These are phyloP conservation scores for Cryptococcus wingfieldii DNA, from an alignment of 1,284 basidiomycete species.

Conservation along the genomic window DNA sequence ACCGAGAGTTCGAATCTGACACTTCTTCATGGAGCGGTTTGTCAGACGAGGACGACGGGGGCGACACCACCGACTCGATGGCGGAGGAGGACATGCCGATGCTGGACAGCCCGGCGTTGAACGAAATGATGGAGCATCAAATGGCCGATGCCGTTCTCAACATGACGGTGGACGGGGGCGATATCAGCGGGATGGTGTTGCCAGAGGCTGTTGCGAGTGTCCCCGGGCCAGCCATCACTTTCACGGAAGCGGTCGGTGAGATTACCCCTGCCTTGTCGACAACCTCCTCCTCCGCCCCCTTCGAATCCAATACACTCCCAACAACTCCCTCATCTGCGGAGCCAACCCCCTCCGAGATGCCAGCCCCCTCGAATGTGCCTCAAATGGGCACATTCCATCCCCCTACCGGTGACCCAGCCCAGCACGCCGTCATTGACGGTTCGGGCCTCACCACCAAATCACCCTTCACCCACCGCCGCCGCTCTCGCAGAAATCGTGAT, in stretches of 20 bases:
- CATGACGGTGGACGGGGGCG: conserved; percentile 15
- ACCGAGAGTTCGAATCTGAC: conserved; percentile 21
- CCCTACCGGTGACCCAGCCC: conserved; percentile 33
- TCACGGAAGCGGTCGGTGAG: conserved; percentile 19
- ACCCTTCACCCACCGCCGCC: conserved; percentile 40
- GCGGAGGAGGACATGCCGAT: conserved; percentile 48
- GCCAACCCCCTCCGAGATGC: conserved; percentile 3
- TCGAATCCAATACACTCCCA: conserved; percentile 6
- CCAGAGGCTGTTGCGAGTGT: neutral
- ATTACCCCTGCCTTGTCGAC: conserved; percentile 26
- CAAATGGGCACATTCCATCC: conserved; percentile 45
- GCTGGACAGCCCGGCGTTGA: conserved; percentile 41
- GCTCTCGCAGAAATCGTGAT: conserved; percentile 22
- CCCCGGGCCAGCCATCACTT: conserved; percentile 20
- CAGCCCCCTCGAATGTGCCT: conserved; percentile 1
- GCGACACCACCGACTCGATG: conserved; percentile 47
- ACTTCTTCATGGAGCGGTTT: conserved; percentile 34
- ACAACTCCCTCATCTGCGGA: neutral
- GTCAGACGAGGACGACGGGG: conserved; percentile 37
- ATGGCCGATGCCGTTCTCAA: conserved; percentile 15
- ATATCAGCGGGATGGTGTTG: conserved; percentile 4
- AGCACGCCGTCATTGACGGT: conserved; percentile 44
- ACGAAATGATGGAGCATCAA: conserved; percentile 36
- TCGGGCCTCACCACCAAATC: conserved; percentile 41
- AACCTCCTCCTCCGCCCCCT: conserved; percentile 11